A percentile compares a stretch with the other conserved stretches of the same genome.
phyloP scores from a whole-genome alignment of 768 basidiomycete genomes.

The Tylopilus plumbeoviolaceoides region DNA sequence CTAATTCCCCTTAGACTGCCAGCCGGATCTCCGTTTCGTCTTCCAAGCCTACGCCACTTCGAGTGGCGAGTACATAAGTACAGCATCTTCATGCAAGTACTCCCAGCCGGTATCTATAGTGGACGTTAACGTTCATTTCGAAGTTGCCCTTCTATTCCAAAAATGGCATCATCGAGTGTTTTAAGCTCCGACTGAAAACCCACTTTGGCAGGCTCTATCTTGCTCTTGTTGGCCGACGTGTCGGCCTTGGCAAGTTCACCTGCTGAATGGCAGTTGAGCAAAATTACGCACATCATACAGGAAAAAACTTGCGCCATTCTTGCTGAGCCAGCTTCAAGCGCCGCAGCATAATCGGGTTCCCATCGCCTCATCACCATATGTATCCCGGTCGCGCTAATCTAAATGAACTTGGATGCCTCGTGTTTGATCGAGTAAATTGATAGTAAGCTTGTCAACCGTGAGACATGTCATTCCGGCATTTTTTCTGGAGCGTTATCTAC shows the following conservation, averaged over 20 bases:
- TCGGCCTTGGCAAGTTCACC: no score
- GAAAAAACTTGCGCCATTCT: neutral
- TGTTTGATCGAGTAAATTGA: slow-evolving; percentile 12
- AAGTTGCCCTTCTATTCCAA: neutral
- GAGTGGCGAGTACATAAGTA: no score
- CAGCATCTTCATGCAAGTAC: neutral
- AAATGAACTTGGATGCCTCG: slow-evolving; percentile 23
- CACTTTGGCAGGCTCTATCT: neutral
- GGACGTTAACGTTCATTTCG: neutral
- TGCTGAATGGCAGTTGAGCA: neutral
- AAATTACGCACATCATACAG: neutral
- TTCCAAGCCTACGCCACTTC: neutral
- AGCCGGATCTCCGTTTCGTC: neutral
- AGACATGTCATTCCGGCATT: neutral
- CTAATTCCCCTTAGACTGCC: neutral
- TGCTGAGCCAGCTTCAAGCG: neutral
- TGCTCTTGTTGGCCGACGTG: neutral
- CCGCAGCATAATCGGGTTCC: neutral
- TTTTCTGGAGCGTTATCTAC: slow-evolving; percentile 2
- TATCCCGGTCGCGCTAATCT: slow-evolving; percentile 3
- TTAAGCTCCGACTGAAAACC: neutral
- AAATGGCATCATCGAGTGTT: neutral
- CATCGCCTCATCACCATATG: neutral
- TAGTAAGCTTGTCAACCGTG: neutral
- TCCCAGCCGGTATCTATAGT: neutral